Percentiles rank a stretch among this genome's conserved stretches.
Conservation (phyloP, 306 rosid species). For the Potentilla sterilis region DNA sequence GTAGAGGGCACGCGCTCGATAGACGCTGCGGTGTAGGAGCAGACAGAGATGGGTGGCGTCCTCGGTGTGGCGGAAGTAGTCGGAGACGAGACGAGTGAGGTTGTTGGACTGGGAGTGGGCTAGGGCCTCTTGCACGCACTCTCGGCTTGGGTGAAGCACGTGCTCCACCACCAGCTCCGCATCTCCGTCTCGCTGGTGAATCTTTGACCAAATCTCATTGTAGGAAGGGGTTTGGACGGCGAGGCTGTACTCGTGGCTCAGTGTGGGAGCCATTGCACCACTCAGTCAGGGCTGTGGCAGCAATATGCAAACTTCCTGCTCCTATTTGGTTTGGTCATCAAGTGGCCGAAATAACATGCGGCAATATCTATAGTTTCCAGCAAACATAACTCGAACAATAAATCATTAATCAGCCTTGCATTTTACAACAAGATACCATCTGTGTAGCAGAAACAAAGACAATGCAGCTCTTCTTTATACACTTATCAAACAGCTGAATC, state of each 20-base stretch:
- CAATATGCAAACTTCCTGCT: too few species aligned
- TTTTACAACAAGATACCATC: slow-evolving; percentile 43
- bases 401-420: background rate
- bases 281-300: slow-evolving; percentile 17
- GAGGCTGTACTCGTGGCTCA: slow-evolving; percentile 40
- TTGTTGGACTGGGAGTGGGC: slow-evolving; percentile 24
- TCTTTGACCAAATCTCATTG: slow-evolving; percentile 45
- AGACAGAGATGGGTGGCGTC: slow-evolving; percentile 50
- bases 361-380: too few species aligned
- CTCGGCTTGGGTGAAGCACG: slow-evolving; percentile 55
- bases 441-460: slow-evolving; percentile 26
- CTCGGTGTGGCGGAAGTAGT: slow-evolving; percentile 63
- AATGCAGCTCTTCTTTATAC: slow-evolving; percentile 68
- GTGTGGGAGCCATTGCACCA: slow-evolving; percentile 19
- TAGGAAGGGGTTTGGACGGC: slow-evolving; percentile 46
- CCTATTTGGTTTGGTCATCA: too few species aligned
- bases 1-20: slow-evolving; percentile 34
- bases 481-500: slow-evolving; percentile 61
- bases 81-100: slow-evolving; percentile 47
- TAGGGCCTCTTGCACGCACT: slow-evolving; percentile 50
- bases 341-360: too few species aligned
- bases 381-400: background rate
- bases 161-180: slow-evolving; percentile 22
- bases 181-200: slow-evolving; percentile 2
- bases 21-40: slow-evolving; percentile 36